Evolutionary conservation across 2,329 filamentous ascomycete genomes (phyloP), one percentile per base, ranked within the genome.

Genomic region (Emmonsiellopsis sp.): DNA sequence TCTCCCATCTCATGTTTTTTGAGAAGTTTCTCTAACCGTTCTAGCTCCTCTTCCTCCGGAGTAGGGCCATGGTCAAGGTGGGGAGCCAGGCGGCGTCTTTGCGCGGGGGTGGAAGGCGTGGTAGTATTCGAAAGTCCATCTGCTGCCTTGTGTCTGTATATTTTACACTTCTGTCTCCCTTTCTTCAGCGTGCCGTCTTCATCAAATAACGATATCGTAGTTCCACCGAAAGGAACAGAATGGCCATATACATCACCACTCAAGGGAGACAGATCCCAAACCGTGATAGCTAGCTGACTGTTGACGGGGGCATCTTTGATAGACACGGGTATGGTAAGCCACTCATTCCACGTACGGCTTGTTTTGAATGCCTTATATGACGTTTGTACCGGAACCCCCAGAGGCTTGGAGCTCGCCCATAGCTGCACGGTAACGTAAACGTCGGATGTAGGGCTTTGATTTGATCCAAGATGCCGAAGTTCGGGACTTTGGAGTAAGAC

Each of bases 1-100:
- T 98, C 93, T 14, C 90, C 91, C 86, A 96, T 94, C 66, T 98
- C 94, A 65, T 97, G 93, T 71, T 95, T 95, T 72, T 98, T 98
- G 66, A 98, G 87, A 21, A 97, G 71, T 52, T 83, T 85, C 65
- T 97, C 91, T 60, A 98, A 80, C 14, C 93, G 80, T 62, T 96
- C 90, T 57, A 96, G 79, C 69, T 98, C 93, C 51, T 88, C 84
- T 55, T 94, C 83, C 60, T 85, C 85, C 54, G 87, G 83, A n/a
- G 81, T 73, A 0, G 74, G 67, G 2, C 77, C 73, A 1, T 77
- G 70, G 1, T 65, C 64, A 51, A 71, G 67, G 42, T 71, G 71
- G 49, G 74, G 75, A 42, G 76, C 78, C 53, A 72, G 77, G 2
- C 74, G 71, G 32, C 76, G 76, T 49, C 79, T 74, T 51, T 79